phyloP scores from a whole-genome alignment of 345 rosid species.

The Bruguiera gymnorhiza region DNA sequence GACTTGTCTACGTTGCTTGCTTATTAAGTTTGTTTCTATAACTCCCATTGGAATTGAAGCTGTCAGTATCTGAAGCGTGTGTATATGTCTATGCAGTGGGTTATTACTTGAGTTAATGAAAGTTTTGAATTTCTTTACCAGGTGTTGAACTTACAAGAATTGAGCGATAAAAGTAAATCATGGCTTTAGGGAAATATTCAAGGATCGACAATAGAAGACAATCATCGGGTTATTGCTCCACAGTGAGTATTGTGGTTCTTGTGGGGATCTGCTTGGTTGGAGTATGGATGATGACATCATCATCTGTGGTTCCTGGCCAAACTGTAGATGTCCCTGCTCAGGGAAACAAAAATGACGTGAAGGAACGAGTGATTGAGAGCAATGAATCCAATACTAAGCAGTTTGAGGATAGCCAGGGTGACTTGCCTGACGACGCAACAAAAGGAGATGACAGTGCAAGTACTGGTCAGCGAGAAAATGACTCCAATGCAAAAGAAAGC shows the following conservation, averaged over 20 bases:
- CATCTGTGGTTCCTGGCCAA: slow-evolving; percentile 61
- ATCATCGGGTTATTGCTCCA: slow-evolving; percentile 70
- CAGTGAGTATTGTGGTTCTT: slow-evolving; percentile 70
- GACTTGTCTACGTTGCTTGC: too few relatives aligned
- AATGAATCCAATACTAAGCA: slow-evolving; percentile 29
- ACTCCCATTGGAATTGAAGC: too few relatives aligned
- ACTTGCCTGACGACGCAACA: slow-evolving; percentile 56
- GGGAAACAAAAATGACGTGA: slow-evolving; percentile 55
- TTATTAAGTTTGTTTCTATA: too few relatives aligned
- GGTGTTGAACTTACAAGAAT: slow-evolving; percentile 7
- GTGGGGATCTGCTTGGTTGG: slow-evolving; percentile 93
- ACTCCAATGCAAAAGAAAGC: slow-evolving; percentile 31
- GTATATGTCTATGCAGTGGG: too few relatives aligned
- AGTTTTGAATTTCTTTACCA: slow-evolving; percentile 4
- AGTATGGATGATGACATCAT: slow-evolving; percentile 94
- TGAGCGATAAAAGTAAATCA: slow-evolving; percentile 21
- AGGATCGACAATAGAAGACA: slow-evolving; percentile 70
- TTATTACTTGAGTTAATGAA: background rate
- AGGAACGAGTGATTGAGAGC: slow-evolving; percentile 42
- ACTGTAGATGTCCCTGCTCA: slow-evolving; percentile 51
- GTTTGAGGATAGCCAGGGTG: slow-evolving; percentile 59
- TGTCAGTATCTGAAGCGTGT: too few relatives aligned
- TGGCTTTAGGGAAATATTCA: slow-evolving; percentile 75
- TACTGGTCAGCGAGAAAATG: slow-evolving; percentile 28
- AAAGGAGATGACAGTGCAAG: slow-evolving; percentile 47